These are phyloP conservation scores for Elongisporangium anandrum DNA, from an alignment of 352 stramenopile genomes.

Conservation along the genomic window DNA sequence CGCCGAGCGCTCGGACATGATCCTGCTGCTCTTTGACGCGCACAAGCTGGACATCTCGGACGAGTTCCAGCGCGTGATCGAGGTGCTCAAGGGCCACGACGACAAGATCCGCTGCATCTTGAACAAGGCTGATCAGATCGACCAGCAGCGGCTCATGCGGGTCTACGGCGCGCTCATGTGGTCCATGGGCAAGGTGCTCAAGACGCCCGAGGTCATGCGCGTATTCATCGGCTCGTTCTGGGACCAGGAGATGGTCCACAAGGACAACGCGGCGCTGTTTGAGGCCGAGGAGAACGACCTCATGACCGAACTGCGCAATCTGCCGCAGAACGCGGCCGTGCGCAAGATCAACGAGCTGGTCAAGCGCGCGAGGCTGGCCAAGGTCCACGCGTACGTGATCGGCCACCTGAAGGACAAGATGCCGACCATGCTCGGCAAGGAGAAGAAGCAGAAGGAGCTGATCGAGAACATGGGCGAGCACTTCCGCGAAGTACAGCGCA, in stretches of 20 bases:
- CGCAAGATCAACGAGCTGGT: conserved; percentile 95
- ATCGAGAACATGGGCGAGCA: conserved; percentile 93
- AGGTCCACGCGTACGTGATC: conserved; percentile 98
- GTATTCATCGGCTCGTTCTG: conserved; percentile 99
- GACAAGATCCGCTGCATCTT: conserved; percentile 99
- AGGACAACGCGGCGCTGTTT: conserved; percentile 93
- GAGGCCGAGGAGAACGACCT: conserved; percentile 96
- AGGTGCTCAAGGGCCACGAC: conserved; percentile 94
- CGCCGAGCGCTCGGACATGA: conserved; percentile 95
- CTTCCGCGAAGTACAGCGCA: conserved; percentile 97
- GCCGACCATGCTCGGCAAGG: conserved; percentile 95
- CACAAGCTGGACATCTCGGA: conserved; percentile 99
- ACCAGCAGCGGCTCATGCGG: conserved; percentile 96
- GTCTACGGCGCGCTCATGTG: conserved; percentile 98
- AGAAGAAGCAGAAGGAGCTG: conserved; percentile 96
- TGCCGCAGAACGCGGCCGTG: conserved; percentile 95
- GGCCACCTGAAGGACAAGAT: conserved; percentile 96
- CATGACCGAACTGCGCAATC: conserved; percentile 94
- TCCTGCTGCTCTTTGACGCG: conserved; percentile 99
- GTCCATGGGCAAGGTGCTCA: conserved; percentile 97
- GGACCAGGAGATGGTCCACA: conserved; percentile 85
- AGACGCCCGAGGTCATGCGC: conserved; percentile 96
- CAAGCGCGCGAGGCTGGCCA: conserved; percentile 93
- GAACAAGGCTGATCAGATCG: conserved; percentile 99
- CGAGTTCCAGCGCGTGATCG: conserved; percentile 97